Conservation (phyloP, 768 basidiomycete genomes). For the Suillus plorans region DNA sequence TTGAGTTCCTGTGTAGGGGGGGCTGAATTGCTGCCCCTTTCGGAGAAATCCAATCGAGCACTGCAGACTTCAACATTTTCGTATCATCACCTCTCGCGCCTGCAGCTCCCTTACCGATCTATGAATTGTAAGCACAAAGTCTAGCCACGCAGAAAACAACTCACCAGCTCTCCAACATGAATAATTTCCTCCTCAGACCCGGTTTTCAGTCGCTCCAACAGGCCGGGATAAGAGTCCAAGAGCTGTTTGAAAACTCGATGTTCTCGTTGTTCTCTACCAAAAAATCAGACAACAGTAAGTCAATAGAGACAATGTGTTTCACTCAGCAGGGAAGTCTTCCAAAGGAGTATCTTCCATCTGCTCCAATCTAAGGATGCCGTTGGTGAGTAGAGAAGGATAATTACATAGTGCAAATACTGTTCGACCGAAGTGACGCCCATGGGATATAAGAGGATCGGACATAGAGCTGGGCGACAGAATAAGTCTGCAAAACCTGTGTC, state of each 20-base stretch:
- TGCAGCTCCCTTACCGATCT: slow-evolving; percentile 5
- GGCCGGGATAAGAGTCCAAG: slow-evolving; percentile 1
- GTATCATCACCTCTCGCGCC: slow-evolving; percentile 9
- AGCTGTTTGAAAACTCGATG: slow-evolving; percentile 5
- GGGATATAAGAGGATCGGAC: too few relatives aligned
- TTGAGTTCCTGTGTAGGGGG: slow-evolving; percentile 15
- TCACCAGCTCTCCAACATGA: slow-evolving; percentile 2
- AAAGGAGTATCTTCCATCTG: neutral
- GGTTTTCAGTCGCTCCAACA: neutral
- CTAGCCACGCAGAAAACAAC: neutral
- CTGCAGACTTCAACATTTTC: slow-evolving; percentile 9
- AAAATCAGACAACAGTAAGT: neutral
- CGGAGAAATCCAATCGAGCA: slow-evolving; percentile 20
- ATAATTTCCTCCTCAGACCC: slow-evolving; percentile 5
- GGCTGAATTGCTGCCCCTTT: slow-evolving; percentile 13
- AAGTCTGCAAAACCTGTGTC: neutral
- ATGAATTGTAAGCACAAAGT: neutral
- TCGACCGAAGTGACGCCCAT: neutral
- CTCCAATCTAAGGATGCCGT: neutral
- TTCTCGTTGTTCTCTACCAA: slow-evolving; percentile 7
- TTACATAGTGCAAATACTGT: neutral
- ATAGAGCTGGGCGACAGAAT: too few relatives aligned
- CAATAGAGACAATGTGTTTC: neutral
- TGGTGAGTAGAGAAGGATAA: neutral
- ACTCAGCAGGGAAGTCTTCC: neutral